Evolutionary conservation across 2,329 filamentous ascomycete species (phyloP).

Genomic region (Colletotrichum coccodes): DNA sequence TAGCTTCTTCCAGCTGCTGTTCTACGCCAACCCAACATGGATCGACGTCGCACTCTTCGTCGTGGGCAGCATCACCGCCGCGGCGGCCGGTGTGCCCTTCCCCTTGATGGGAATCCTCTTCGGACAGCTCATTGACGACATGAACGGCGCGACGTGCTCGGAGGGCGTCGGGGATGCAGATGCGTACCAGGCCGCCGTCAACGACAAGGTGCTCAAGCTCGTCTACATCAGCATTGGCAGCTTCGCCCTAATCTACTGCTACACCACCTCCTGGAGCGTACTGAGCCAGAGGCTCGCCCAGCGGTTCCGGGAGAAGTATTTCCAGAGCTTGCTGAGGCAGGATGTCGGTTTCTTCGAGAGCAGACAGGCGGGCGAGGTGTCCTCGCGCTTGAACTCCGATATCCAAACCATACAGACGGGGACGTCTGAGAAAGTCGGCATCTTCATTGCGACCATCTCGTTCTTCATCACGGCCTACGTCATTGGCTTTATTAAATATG

Average conservation of each 20-base stretch:
- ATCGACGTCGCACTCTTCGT: constrained; percentile 32
- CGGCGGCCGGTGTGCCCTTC: constrained; percentile 63
- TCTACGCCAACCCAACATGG: constrained; percentile 32
- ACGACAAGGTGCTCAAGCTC: constrained; percentile 63
- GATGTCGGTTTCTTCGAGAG: constrained; percentile 68
- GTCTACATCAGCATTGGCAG: constrained; percentile 69
- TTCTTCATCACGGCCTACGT: constrained; percentile 72
- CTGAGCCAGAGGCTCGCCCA: constrained; percentile 66
- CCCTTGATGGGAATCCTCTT: constrained; percentile 67
- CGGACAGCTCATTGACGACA: constrained; percentile 62
- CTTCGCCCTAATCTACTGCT: constrained; percentile 67
- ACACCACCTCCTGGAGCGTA: constrained; percentile 69
- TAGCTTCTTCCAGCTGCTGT: constrained; percentile 13
- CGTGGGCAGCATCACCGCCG: constrained; percentile 44
- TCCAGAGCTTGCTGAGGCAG: constrained; percentile 64
- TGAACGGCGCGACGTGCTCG: constrained; percentile 60
- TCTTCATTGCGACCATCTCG: constrained; percentile 63
- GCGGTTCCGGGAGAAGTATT: constrained; percentile 64
- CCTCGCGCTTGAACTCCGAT: constrained; percentile 66
- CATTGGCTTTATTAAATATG: constrained; percentile 69
- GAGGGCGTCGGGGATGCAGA: constrained; percentile 15
- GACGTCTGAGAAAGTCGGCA: constrained; percentile 72
- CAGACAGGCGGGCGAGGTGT: constrained; percentile 65
- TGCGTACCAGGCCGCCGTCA: constrained; percentile 47
- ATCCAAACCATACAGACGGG: constrained; percentile 69